Percentiles rank a stretch among this genome's conserved stretches.
Conservation (phyloP, 768 basidiomycete genomes). For the Tubosaeta sp. region DNA sequence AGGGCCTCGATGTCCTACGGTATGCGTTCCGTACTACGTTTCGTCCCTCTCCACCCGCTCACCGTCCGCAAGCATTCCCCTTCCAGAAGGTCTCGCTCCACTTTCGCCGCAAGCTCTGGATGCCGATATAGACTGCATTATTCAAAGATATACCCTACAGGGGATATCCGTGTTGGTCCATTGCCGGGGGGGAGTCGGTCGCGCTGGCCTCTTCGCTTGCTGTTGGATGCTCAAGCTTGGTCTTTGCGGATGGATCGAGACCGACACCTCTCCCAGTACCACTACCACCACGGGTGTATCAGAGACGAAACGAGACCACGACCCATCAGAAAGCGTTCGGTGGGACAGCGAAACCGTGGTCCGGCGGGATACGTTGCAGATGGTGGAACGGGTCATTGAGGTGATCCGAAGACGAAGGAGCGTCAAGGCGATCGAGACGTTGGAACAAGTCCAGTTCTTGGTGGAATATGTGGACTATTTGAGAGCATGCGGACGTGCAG, state of each 20-base stretch:
- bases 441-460: constrained; percentile 86
- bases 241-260: constrained; percentile 67
- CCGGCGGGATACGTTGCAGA: constrained; percentile 48
- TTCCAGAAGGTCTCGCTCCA: constrained; percentile 87
- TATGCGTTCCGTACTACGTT: constrained; percentile 21
- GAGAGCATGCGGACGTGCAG: constrained; percentile 15
- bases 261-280: constrained; percentile 7
- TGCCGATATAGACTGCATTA: constrained; percentile 57
- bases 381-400: constrained; percentile 69
- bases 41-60: neutral
- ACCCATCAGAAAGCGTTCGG: neutral
- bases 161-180: constrained; percentile 78
- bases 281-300: constrained; percentile 4
- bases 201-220: constrained; percentile 87
- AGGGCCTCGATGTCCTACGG: constrained; percentile 81
- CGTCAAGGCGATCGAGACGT: constrained; percentile 88
- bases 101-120: constrained; percentile 55
- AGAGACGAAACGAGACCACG: constrained; percentile 5
- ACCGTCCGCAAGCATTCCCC: constrained; percentile 61
- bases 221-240: constrained; percentile 93
- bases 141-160: constrained; percentile 65
- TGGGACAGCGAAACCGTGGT: constrained; percentile 26
- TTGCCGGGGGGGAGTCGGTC: constrained; percentile 91
- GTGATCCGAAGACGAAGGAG: constrained; percentile 75
- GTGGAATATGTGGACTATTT: constrained; percentile 72